These are phyloP conservation scores for Plasmopara viticola DNA, from an alignment of 352 stramenopile genomes.

Conservation along the genomic window DNA sequence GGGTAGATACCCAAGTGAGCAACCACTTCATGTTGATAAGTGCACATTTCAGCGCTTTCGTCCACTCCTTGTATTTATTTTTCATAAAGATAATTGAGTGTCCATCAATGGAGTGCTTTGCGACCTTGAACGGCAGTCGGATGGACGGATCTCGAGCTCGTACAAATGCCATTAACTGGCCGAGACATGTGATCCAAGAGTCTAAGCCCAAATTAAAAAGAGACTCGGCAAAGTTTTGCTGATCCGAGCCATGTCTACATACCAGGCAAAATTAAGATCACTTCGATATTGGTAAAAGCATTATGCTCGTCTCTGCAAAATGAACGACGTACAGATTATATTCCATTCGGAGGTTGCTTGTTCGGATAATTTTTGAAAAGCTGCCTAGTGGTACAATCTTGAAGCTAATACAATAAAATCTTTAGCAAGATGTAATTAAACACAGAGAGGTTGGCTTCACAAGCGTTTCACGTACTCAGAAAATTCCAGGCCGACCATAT, in stretches of 20 bases:
- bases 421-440: slow-evolving; percentile 1
- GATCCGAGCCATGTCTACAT: slow-evolving; percentile 71
- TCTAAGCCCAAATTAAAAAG: slow-evolving; percentile 82
- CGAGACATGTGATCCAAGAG: slow-evolving; percentile 73
- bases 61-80: slow-evolving; percentile 81
- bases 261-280: slow-evolving; percentile 16
- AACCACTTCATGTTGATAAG: slow-evolving; percentile 85
- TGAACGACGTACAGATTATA: slow-evolving; percentile 59
- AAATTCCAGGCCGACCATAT: slow-evolving; percentile 56
- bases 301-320: slow-evolving; percentile 7
- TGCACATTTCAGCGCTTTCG: slow-evolving; percentile 79
- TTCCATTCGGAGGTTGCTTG: slow-evolving; percentile 74
- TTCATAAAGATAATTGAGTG: slow-evolving; percentile 72
- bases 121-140: slow-evolving; percentile 74
- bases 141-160: slow-evolving; percentile 52
- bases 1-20: slow-evolving; percentile 54
- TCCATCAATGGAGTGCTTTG: slow-evolving; percentile 59
- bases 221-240: slow-evolving; percentile 79
- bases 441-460: not conserved
- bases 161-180: slow-evolving; percentile 55
- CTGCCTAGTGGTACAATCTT: slow-evolving; percentile 83
- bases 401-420: slow-evolving; percentile 36
- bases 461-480: slow-evolving; percentile 40
- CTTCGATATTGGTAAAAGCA: slow-evolving; percentile 8
- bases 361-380: slow-evolving; percentile 82